Evolutionary conservation across 805 yeast genomes (phyloP), one percentile per base, ranked within the genome.

Genomic region (Isabelozyma rhagii): DNA sequence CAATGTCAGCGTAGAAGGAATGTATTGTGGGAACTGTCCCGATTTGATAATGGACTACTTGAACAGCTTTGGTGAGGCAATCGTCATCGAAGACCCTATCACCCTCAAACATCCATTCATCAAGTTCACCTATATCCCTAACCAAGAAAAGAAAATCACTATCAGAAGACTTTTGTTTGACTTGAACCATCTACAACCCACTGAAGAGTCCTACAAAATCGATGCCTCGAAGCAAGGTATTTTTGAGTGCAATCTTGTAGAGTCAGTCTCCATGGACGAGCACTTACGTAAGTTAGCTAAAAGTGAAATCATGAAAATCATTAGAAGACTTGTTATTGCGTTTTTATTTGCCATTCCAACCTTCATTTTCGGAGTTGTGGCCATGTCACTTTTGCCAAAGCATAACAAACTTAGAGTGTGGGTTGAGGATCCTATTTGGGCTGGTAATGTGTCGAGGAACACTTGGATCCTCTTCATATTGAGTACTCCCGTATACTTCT

Each of bases 1-100:
- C 43, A 79, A 79, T 51, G 67, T 87, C 48, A 73, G 69, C 41
- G 73, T 86, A 8, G 72, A 71, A 1, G 91, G 91, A 0, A 85
- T 87, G 89, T 83, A 67, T 61, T 87, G 93, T 66, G 79, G 74
- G 11, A 81, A 83, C 58, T 87, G 93, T 61, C 93, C 93, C 1
- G 77, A 73, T 34, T 61, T 74, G 1, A 74, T 87, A 29, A 77
- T 75, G 58, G 65, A 71, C 3, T 77, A 77, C 31, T 67, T 87
- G 41, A 58, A 67, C 1, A 69, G 71, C 6, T 82, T 74, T 54
- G 91, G 89, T 47, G 79, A 78, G 36, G 80, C 84, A 1, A 70
- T 85, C 8, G 74, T 81, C 9, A 71, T 83, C 11, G 77, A 80
- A 38, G 81, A 82, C 49, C 79, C 82, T 2, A 73, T 84, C 45